phyloP scores from a whole-genome alignment of 306 rosid genomes.

The Echinosophora koreensis region DNA sequence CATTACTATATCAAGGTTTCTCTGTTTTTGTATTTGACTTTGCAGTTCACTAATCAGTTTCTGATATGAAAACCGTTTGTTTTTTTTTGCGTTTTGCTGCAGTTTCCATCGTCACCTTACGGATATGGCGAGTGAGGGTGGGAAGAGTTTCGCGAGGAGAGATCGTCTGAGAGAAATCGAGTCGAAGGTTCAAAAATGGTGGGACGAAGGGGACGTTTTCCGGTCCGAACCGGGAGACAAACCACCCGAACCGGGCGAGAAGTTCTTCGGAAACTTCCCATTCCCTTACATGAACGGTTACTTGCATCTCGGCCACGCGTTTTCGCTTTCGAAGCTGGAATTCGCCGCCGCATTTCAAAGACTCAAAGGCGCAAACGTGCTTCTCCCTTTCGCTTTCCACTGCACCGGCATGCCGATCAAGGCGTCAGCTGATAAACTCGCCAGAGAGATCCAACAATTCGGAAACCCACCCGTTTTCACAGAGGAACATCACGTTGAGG shows the following conservation, averaged over 20 bases:
- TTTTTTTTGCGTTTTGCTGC: conserved; percentile 42
- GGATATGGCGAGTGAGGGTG: conserved; percentile 77
- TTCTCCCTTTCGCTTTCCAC: conserved; percentile 87
- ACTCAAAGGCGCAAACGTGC: conserved; percentile 85
- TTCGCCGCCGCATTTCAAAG: conserved; percentile 90
- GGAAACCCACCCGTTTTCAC: conserved; percentile 82
- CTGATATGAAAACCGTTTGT: neutral
- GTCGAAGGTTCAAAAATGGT: conserved; percentile 68
- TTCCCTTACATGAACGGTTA: conserved; percentile 95
- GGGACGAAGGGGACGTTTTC: conserved; percentile 84
- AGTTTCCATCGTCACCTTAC: conserved; percentile 51
- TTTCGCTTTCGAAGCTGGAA: conserved; percentile 82
- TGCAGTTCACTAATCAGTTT: neutral
- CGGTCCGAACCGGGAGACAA: conserved; percentile 73
- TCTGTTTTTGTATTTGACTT: neutral
- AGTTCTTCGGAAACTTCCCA: conserved; percentile 92
- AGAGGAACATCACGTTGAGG: no score
- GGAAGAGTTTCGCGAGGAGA: conserved; percentile 79
- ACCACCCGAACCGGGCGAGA: conserved; percentile 69
- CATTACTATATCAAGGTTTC: neutral
- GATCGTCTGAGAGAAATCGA: conserved; percentile 84
- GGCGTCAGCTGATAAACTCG: conserved; percentile 92
- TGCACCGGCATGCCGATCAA: conserved; percentile 99
- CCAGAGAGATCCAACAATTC: conserved; percentile 73
- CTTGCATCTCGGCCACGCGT: conserved; percentile 87